Evolutionary conservation across 345 rosid genomes (phyloP), one percentile per base, ranked within the genome.

Genomic region (Melastoma malabathricum): DNA sequence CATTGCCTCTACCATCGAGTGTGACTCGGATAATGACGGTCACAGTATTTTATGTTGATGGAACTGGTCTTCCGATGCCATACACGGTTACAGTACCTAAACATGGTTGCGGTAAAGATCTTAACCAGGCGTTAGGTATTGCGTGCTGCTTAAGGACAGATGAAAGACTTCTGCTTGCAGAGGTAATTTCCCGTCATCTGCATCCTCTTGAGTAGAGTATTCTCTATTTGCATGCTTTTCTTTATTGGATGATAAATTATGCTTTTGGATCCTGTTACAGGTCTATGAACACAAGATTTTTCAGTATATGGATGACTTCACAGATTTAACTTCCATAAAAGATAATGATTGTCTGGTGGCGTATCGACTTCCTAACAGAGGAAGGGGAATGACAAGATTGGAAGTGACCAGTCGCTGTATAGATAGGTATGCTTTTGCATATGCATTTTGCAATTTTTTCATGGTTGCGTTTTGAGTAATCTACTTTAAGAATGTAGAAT

Each of bases 1-100:
- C 96, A 15, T 58, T 90, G 79, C 96, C 96, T n/a, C 69, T 90
- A 46, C 96, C 95, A 56, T 80, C 96, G 56, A 80, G 72, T 58
- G 75, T 68, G 55, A 78, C 87, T 39, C 82, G 96, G 60, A 62
- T 77, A 38, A 86, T 90, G 79, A 86, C 85, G n/a, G 84, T 86
- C 41, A 77, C 96, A 10, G 78, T 86, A 57, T 80, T 86, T 75
- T 75, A 72, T 51, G 75, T 74, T 48, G 84, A 86, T 67, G 96
- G 82, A 69, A 72, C 77, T 64, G 62, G 72, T 62, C 89, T 77
- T 46, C 89, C 81, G 43, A 82, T 79, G 76, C 87, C 96, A 17
- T 80, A 61, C 75, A 78, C 93, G 15, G 89, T 84, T 48, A 63
- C 87, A 5, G 80, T 86, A 61, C 73, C 70, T 61, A 86, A 80